A percentile compares a stretch with the other conserved stretches of the same genome.
phyloP scores from a whole-genome alignment of 2,329 filamentous ascomycete genomes.

The Colletotrichum brevisporum region DNA sequence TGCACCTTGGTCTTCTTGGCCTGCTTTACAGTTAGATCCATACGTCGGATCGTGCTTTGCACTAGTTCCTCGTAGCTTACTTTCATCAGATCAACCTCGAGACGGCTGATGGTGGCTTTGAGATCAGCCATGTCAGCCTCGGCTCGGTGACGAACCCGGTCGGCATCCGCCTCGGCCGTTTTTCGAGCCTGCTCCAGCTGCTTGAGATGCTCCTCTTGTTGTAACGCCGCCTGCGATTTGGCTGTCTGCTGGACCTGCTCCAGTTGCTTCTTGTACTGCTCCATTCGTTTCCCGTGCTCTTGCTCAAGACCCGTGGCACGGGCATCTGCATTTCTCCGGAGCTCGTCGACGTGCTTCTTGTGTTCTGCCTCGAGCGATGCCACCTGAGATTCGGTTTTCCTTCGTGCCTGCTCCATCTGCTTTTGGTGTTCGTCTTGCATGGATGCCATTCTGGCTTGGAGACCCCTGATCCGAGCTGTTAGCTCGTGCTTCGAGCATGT shows the following conservation, averaged over 20 bases:
- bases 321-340: conserved; percentile 33
- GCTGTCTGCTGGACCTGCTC: conserved; percentile 55
- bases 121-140: conserved; percentile 77
- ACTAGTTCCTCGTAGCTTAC: conserved; percentile 49
- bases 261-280: conserved; percentile 49
- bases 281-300: conserved; percentile 44
- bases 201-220: conserved; percentile 52
- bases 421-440: conserved; percentile 42
- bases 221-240: conserved; percentile 43
- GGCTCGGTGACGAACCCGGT: conserved; percentile 61
- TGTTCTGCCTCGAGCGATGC: conserved; percentile 49
- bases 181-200: conserved; percentile 63
- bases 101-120: conserved; percentile 69
- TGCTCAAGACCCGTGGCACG: conserved; percentile 28
- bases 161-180: conserved; percentile 62
- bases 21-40: conserved; percentile 52
- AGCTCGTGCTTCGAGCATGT: not conserved
- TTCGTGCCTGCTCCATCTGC: conserved; percentile 55
- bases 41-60: too few species aligned
- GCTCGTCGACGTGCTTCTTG: conserved; percentile 47
- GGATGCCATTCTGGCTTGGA: conserved; percentile 36
- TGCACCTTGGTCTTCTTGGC: conserved; percentile 72
- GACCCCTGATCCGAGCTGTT: conserved; percentile 17
- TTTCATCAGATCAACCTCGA: conserved; percentile 76
- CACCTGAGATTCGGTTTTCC: conserved; percentile 62